Evolutionary conservation across 441 rosid species (phyloP).

Genomic region (Metrosideros polymorpha): DNA sequence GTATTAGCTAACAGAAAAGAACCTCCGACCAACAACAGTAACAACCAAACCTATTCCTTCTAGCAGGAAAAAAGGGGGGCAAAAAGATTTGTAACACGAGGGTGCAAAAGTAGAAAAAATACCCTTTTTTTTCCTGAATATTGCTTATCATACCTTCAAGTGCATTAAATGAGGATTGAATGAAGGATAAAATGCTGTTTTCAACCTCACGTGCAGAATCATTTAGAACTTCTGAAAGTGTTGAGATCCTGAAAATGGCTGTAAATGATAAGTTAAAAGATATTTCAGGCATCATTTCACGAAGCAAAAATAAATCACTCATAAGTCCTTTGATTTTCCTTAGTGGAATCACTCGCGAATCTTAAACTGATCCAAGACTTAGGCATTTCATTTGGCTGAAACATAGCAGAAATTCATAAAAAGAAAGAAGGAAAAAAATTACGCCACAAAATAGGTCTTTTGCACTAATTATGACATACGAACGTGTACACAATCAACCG

Average conservation of each 20-base stretch:
- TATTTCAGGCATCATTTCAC: not conserved
- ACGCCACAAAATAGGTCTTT: not conserved
- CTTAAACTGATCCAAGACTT: not conserved
- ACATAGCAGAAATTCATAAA: not conserved
- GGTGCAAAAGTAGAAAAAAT: not conserved
- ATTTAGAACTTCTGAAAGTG: constrained; percentile 30
- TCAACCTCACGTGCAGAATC: constrained; percentile 23
- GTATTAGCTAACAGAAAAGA: not conserved
- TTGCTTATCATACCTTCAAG: constrained; percentile 40
- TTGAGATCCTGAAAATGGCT: constrained; percentile 57
- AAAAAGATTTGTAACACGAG: not conserved
- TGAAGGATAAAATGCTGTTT: constrained; percentile 25
- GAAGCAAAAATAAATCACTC: not conserved
- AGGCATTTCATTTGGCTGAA: not conserved
- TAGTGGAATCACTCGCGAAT: not conserved
- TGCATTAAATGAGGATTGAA: constrained; percentile 34
- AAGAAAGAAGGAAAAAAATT: not conserved
- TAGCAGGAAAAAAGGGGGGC: not conserved
- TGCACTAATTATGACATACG: not conserved
- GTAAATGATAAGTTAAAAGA: constrained; percentile 34
- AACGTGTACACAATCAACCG: not conserved
- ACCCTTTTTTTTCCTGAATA: not conserved
- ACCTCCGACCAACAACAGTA: not conserved
- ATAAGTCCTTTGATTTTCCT: not conserved
- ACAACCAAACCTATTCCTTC: not conserved